These are phyloP conservation scores for Dryas alaskensis DNA, from an alignment of 306 rosid species.

Conservation along the genomic window DNA sequence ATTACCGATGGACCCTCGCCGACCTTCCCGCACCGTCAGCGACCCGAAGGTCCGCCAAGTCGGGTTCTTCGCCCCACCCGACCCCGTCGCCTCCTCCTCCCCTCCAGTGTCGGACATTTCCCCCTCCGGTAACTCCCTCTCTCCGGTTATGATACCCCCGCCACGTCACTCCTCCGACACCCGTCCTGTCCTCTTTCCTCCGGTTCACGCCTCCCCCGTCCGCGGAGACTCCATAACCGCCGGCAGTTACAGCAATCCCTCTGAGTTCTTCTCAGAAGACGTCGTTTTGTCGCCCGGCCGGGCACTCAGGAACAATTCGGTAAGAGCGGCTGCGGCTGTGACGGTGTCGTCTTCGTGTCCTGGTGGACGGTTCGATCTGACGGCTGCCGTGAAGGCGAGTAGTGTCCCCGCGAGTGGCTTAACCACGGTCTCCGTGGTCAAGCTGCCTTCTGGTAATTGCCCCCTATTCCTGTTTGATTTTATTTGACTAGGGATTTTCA, in stretches of 20 bases:
- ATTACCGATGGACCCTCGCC: conserved; percentile 62
- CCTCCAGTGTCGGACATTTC: conserved; percentile 37
- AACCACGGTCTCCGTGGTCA: conserved; percentile 49
- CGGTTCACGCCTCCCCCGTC: conserved; percentile 29
- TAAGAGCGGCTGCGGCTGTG: conserved; percentile 28
- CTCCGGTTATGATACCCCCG: conserved; percentile 74
- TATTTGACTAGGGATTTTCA: neutral
- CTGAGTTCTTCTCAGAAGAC: conserved; percentile 34
- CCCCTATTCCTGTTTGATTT: neutral
- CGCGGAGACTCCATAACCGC: conserved; percentile 35
- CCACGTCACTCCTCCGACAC: conserved; percentile 56
- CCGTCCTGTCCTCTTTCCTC: conserved; percentile 30
- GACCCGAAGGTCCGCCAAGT: conserved; percentile 78
- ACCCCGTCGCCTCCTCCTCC: conserved; percentile 23
- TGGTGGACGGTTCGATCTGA: conserved; percentile 41
- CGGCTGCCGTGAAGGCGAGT: conserved; percentile 31
- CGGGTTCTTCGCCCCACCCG: conserved; percentile 65
- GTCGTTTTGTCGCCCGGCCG: conserved; percentile 39
- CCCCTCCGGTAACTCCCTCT: conserved; percentile 51
- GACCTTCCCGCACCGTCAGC: conserved; percentile 39
- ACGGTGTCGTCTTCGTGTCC: conserved; percentile 48
- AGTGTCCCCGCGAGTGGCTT: conserved; percentile 54
- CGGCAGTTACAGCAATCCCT: conserved; percentile 54
- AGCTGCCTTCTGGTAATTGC: conserved; percentile 36
- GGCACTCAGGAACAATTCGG: conserved; percentile 32